phyloP scores from a whole-genome alignment of 371 early-diverging fungal genomes.

The Mucor ambiguus region DNA sequence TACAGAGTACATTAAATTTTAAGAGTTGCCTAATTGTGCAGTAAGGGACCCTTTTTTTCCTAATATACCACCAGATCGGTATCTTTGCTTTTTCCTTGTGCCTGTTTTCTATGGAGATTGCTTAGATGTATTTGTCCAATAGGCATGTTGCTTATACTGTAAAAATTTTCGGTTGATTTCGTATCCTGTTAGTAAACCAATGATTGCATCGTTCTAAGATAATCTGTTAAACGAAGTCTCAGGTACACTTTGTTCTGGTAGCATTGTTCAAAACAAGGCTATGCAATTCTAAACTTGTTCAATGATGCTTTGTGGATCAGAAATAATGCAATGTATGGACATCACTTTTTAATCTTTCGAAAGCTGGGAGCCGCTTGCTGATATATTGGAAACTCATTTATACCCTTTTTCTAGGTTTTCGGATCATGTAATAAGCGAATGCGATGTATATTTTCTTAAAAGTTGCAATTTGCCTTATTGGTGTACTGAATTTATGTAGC shows the following conservation, averaged over 20 bases:
- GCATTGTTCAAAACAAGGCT: neutral
- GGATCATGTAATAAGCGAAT: neutral
- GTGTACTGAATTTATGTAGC: neutral
- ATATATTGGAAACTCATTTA: neutral
- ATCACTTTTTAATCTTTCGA: neutral
- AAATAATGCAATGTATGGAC: neutral
- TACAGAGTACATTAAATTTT: neutral
- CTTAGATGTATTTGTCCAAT: neutral
- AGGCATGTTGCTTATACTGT: neutral
- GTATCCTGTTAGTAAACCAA: neutral
- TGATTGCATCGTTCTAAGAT: neutral
- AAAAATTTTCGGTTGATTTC: constrained; percentile 1
- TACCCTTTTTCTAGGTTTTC: neutral
- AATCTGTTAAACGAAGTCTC: neutral
- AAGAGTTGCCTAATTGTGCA: constrained; percentile 3
- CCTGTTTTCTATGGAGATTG: neutral
- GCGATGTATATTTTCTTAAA: neutral
- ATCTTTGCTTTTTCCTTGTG: neutral
- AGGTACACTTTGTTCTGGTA: neutral
- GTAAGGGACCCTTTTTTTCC: constrained; percentile 3
- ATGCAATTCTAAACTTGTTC: neutral
- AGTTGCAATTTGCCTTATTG: neutral
- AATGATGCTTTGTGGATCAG: neutral
- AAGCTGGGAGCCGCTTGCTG: neutral
- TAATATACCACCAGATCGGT: neutral